These are phyloP conservation scores for Ilex aquifolium DNA, from an alignment of 257 asterid species.

Conservation along the genomic window DNA sequence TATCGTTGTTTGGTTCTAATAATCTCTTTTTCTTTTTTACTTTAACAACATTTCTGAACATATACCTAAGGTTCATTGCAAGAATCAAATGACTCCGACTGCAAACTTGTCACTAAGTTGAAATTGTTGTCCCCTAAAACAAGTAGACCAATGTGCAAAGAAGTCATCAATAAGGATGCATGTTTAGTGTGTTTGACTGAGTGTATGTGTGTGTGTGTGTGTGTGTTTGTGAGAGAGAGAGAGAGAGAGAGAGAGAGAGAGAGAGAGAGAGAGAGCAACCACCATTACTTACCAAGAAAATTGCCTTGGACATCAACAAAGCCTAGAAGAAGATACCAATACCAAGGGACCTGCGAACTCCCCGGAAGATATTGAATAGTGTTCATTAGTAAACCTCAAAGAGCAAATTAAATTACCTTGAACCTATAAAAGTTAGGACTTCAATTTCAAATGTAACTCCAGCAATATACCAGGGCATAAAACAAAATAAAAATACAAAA, in stretches of 20 bases:
- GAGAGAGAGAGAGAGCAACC: not conserved
- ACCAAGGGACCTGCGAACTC: slow-evolving; percentile 62
- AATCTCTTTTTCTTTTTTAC: too few species aligned
- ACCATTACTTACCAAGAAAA: slow-evolving; percentile 46
- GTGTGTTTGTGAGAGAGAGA: not conserved
- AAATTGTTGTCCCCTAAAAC: not conserved
- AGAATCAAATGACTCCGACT: too few species aligned
- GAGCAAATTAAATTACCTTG: not conserved
- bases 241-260: not conserved
- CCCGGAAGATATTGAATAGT: not conserved
- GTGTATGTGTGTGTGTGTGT: not conserved
- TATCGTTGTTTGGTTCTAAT: too few species aligned
- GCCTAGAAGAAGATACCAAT: slow-evolving; percentile 61
- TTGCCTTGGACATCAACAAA: slow-evolving; percentile 69
- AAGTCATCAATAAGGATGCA: not conserved
- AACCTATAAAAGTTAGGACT: too few species aligned
- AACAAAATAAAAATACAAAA: not conserved
- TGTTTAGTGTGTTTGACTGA: not conserved
- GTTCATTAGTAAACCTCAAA: not conserved
- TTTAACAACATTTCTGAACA: too few species aligned
- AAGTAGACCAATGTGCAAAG: not conserved
- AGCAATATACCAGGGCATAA: not conserved
- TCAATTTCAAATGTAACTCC: too few species aligned
- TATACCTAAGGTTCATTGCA: too few species aligned
- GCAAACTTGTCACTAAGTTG: too few species aligned